A percentile compares a stretch with the other conserved stretches of the same genome.
These are phyloP conservation scores for Vaucheria bursata DNA, from an alignment of 352 stramenopile genomes.

Conservation along the genomic window DNA sequence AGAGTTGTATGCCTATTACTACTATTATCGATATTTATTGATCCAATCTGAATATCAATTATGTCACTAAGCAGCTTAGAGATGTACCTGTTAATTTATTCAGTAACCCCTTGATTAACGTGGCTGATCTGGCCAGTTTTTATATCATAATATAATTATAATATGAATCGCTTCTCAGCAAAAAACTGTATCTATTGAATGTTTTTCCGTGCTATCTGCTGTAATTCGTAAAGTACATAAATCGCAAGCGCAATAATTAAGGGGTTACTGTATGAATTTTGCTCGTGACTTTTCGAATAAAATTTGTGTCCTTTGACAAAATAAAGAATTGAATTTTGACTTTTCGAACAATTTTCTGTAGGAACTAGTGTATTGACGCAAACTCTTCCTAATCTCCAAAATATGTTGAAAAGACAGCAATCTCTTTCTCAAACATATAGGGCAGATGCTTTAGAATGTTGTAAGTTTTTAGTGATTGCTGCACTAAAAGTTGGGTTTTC, in stretches of 20 bases:
- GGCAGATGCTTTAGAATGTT: neutral
- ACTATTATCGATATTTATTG: no score
- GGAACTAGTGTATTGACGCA: slow-evolving; percentile 17
- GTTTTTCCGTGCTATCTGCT: neutral
- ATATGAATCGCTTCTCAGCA: no score
- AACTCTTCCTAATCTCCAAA: slow-evolving; percentile 14
- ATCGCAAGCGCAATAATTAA: neutral
- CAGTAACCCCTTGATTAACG: no score
- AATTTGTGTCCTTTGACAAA: neutral
- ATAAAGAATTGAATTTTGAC: slow-evolving; percentile 13
- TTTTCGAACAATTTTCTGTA: slow-evolving; percentile 17
- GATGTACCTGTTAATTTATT: no score
- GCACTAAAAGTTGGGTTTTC: slow-evolving; percentile 10
- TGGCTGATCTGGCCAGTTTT: no score
- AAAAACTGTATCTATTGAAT: neutral
- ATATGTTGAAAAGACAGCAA: slow-evolving; percentile 14
- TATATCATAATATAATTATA: no score
- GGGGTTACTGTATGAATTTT: neutral
- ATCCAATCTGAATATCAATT: no score
- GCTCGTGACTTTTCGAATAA: neutral
- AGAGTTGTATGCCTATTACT: no score
- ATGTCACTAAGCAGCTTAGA: no score
- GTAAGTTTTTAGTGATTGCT: slow-evolving; percentile 9
- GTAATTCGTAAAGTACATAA: neutral
- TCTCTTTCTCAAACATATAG: neutral